Conservation (phyloP, 352 stramenopile genomes). For the Pythium periplocum region DNA sequence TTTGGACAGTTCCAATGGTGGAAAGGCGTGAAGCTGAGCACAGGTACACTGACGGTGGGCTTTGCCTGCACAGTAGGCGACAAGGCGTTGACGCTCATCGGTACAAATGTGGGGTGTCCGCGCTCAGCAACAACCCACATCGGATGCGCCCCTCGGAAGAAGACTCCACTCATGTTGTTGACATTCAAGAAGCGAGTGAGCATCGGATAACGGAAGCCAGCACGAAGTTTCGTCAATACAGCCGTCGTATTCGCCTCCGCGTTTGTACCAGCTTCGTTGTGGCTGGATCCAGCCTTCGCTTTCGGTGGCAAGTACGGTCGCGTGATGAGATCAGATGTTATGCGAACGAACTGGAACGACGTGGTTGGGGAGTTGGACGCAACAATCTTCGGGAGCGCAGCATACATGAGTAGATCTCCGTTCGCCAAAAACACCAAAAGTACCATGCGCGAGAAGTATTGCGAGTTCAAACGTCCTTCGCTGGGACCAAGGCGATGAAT, state of each 20-base stretch:
- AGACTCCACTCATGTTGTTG: conserved; percentile 79
- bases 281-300: conserved; percentile 30
- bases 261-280: conserved; percentile 46
- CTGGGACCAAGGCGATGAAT: conserved; percentile 77
- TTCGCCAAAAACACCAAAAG: conserved; percentile 83
- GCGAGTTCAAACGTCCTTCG: conserved; percentile 63
- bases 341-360: conserved; percentile 57
- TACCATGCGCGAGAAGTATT: conserved; percentile 76
- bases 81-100: conserved; percentile 53
- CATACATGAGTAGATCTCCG: conserved; percentile 78
- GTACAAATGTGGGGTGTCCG: conserved; percentile 57
- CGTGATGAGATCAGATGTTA: conserved; percentile 72
- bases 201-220: conserved; percentile 84
- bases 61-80: conserved; percentile 2
- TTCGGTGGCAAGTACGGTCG: conserved; percentile 64
- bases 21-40: conserved; percentile 85
- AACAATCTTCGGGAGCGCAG: conserved; percentile 41
- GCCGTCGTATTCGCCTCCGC: conserved; percentile 61
- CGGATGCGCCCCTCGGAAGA: conserved; percentile 79
- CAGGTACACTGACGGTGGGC: conserved; percentile 55
- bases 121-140: conserved; percentile 82
- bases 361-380: conserved; percentile 24
- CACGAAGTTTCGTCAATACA: conserved; percentile 64
- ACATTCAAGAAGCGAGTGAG: conserved; percentile 78
- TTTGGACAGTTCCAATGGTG: conserved; percentile 87